Conservation (phyloP, 106 monocot species). For the Dioscorea alata region DNA sequence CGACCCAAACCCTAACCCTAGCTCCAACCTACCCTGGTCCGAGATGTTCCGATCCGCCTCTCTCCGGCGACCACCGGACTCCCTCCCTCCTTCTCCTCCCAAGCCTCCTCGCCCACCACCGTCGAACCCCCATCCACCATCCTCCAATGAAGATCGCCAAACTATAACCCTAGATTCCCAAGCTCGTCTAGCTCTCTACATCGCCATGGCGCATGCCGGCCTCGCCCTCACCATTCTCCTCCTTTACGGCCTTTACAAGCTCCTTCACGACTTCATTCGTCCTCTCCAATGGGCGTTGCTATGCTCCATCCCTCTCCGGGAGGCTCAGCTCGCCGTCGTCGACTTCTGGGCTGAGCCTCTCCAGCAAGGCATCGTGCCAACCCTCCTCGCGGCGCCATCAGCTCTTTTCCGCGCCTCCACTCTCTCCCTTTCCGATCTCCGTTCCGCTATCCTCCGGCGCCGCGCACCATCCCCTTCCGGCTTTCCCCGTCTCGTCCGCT, state of each 20-base stretch:
- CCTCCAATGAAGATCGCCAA: constrained; percentile 1
- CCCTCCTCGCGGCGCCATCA: constrained; percentile 59
- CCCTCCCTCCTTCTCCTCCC: constrained; percentile 12
- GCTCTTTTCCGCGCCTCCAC: constrained; percentile 46
- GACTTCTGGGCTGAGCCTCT: constrained; percentile 75
- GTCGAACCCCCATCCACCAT: neutral
- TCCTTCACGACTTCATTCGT: constrained; percentile 67
- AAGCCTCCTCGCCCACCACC: neutral
- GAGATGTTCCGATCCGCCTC: constrained; percentile 61
- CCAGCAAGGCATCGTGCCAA: constrained; percentile 33
- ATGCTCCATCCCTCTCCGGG: constrained; percentile 87
- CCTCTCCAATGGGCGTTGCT: constrained; percentile 86
- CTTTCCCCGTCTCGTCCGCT: constrained; percentile 48
- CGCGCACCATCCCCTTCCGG: constrained; percentile 1
- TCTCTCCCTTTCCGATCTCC: constrained; percentile 50
- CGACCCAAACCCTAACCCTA: neutral
- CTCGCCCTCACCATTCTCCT: constrained; percentile 54
- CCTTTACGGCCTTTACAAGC: constrained; percentile 58
- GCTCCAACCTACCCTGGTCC: constrained; percentile 22
- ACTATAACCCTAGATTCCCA: constrained; percentile 1
- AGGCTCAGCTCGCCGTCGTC: constrained; percentile 53
- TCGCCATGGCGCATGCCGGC: constrained; percentile 88
- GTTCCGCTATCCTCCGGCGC: constrained; percentile 37
- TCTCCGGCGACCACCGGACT: constrained; percentile 21
- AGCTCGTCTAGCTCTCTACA: constrained; percentile 60